Conservation (phyloP, 805 yeast species). For the Nakazawaea ambrosiae region DNA sequence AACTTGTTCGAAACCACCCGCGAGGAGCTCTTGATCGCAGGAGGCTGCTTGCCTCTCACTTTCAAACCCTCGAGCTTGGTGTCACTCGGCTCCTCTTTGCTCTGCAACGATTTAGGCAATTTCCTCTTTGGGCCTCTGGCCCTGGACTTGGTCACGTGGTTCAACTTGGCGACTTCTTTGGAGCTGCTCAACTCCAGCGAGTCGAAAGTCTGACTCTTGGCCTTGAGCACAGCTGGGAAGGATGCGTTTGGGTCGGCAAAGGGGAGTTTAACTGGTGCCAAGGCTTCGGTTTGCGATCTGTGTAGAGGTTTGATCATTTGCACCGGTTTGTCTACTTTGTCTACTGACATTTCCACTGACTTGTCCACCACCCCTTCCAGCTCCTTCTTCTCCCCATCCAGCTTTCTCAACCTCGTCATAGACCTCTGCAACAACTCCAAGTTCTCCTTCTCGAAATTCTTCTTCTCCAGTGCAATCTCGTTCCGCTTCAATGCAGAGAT, state of each 20-base stretch:
- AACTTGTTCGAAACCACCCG: conserved; percentile 16
- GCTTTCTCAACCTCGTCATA: conserved; percentile 3
- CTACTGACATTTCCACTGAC: no score
- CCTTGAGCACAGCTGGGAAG: conserved; percentile 9
- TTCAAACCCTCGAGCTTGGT: conserved; percentile 7
- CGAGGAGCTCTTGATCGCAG: conserved; percentile 21
- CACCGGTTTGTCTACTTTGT: no score
- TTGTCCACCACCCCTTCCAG: neutral
- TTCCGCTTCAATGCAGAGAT: conserved; percentile 1
- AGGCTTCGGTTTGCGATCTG: neutral
- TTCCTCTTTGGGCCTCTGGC: conserved; percentile 47
- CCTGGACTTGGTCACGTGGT: conserved; percentile 39
- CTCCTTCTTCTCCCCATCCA: neutral
- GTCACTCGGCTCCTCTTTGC: neutral
- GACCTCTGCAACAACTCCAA: conserved; percentile 8
- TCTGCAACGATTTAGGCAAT: conserved; percentile 27
- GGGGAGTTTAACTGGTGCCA: conserved; percentile 6
- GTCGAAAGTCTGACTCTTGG: conserved; percentile 16
- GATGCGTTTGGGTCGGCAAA: conserved; percentile 6
- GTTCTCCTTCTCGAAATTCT: conserved; percentile 8
- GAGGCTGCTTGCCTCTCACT: conserved; percentile 17
- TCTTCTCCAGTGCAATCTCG: neutral
- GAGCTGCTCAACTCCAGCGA: conserved; percentile 15
- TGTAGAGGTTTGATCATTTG: no score
- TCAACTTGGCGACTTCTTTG: conserved; percentile 22